These are phyloP conservation scores for Saraca asoca DNA, from an alignment of 331 rosid genomes.

Conservation along the genomic window DNA sequence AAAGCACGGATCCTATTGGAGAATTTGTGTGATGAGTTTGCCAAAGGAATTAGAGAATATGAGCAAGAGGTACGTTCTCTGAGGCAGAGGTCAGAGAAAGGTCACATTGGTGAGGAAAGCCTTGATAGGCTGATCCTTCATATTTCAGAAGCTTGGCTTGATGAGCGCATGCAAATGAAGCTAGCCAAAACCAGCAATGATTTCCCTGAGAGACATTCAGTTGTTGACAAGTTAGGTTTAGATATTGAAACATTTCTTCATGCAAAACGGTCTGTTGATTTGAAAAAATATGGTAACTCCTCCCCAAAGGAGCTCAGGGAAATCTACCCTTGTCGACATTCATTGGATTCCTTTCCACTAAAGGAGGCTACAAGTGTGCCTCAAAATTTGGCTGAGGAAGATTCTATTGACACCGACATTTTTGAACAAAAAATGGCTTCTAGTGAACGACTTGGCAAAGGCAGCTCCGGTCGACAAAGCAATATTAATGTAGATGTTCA, in stretches of 20 bases:
- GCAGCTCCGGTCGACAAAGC: constrained; percentile 27
- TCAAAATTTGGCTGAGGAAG: constrained; percentile 44
- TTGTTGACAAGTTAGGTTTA: constrained; percentile 74
- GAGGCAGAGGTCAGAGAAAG: constrained; percentile 50
- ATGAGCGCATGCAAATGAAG: constrained; percentile 78
- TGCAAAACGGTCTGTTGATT: constrained; percentile 48
- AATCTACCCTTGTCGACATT: constrained; percentile 48
- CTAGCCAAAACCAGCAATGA: constrained; percentile 35
- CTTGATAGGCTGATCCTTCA: constrained; percentile 62
- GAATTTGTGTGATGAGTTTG: constrained; percentile 79
- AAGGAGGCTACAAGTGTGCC: constrained; percentile 55
- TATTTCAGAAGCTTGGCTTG: constrained; percentile 90
- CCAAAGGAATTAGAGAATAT: constrained; percentile 66
- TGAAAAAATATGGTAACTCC: constrained; percentile 41
- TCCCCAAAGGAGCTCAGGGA: constrained; percentile 51
- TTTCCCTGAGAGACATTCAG: constrained; percentile 46
- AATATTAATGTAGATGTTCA: constrained; percentile 21
- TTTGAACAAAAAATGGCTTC: constrained; percentile 31
- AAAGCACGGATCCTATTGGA: constrained; percentile 68
- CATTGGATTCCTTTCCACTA: constrained; percentile 59
- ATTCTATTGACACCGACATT: constrained; percentile 35
- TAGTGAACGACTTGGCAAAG: constrained; percentile 31
- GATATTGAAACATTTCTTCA: constrained; percentile 80
- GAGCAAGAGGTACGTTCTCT: constrained; percentile 63
- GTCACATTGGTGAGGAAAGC: constrained; percentile 34